These are phyloP conservation scores for Nannizziopsis barbatae DNA, from an alignment of 2,329 filamentous ascomycete species.

Conservation along the genomic window DNA sequence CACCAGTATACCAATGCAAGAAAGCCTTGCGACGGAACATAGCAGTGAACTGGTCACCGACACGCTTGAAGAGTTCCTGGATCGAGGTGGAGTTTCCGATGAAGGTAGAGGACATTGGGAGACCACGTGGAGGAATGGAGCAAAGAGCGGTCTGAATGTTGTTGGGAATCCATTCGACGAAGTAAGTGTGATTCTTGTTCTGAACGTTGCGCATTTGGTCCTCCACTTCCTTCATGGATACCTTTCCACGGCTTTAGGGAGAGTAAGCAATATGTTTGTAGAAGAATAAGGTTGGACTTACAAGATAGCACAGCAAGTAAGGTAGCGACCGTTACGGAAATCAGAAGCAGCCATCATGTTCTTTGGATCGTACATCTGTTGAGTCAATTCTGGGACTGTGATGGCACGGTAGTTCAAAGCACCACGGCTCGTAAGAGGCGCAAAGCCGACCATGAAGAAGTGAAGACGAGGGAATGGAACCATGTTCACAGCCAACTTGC, in stretches of 20 bases:
- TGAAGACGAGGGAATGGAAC: slow-evolving; percentile 99
- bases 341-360: slow-evolving; percentile 99
- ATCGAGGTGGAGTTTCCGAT: slow-evolving; percentile 99
- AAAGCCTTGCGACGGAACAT: slow-evolving; percentile 99
- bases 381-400: slow-evolving; percentile 93
- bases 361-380: slow-evolving; percentile 99
- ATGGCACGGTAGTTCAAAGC: slow-evolving; percentile 95
- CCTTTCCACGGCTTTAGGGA: slow-evolving; percentile 71
- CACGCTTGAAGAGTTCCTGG: slow-evolving; percentile 99
- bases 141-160: slow-evolving; percentile 99
- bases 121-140: slow-evolving; percentile 92
- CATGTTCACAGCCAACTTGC: slow-evolving; percentile 99
- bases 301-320: slow-evolving; percentile 98
- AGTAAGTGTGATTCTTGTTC: slow-evolving; percentile 99
- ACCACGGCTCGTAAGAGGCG: slow-evolving; percentile 86
- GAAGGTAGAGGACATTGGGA: slow-evolving; percentile 99
- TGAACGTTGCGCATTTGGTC: slow-evolving; percentile 99
- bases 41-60: slow-evolving; percentile 98
- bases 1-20: slow-evolving; percentile 99
- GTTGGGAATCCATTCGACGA: slow-evolving; percentile 99
- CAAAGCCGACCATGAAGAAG: slow-evolving; percentile 99
- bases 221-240: slow-evolving; percentile 99
- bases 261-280: slow-evolving; percentile 22
- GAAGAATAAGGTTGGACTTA: slow-evolving; percentile 33
- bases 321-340: slow-evolving; percentile 99